Evolutionary conservation across 768 basidiomycete species (phyloP).

Genomic region (Tylopilus subfusipes): DNA sequence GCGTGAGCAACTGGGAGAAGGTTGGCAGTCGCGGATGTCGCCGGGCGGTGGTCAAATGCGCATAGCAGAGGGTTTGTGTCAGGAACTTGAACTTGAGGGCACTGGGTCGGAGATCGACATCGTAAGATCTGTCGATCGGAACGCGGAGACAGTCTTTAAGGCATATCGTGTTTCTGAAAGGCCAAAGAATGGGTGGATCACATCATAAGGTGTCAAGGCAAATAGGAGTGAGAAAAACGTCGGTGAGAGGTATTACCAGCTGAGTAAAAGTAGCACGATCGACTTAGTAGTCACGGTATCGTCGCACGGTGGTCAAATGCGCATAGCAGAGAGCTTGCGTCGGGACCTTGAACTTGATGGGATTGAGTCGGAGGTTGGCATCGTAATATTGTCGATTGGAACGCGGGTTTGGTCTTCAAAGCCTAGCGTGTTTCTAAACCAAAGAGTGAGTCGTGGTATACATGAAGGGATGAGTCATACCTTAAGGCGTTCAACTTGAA

Average conservation of each 20-base stretch:
- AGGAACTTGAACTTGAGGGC: background rate
- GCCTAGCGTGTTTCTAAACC: no score
- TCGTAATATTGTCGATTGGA: no score
- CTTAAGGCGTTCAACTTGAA: no score
- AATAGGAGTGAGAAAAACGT: background rate
- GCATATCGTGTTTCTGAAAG: background rate
- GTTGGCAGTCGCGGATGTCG: background rate
- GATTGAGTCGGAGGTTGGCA: no score
- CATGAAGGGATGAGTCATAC: no score
- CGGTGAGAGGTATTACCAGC: background rate
- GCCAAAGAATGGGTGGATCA: background rate
- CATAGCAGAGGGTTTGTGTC: background rate
- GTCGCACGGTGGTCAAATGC: no score
- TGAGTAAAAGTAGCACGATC: background rate
- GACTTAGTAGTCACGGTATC: background rate
- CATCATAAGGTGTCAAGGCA: background rate
- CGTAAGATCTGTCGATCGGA: background rate
- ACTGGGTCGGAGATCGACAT: background rate
- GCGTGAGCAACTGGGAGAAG: background rate
- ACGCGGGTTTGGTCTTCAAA: no score
- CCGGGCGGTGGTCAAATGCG: background rate
- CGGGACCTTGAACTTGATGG: background rate
- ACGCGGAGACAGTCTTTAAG: background rate
- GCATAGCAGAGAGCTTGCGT: background rate
- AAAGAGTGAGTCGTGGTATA: no score